Evolutionary conservation across 2,329 filamentous ascomycete species (phyloP).

Genomic region (Chaetomiaceae sp.): DNA sequence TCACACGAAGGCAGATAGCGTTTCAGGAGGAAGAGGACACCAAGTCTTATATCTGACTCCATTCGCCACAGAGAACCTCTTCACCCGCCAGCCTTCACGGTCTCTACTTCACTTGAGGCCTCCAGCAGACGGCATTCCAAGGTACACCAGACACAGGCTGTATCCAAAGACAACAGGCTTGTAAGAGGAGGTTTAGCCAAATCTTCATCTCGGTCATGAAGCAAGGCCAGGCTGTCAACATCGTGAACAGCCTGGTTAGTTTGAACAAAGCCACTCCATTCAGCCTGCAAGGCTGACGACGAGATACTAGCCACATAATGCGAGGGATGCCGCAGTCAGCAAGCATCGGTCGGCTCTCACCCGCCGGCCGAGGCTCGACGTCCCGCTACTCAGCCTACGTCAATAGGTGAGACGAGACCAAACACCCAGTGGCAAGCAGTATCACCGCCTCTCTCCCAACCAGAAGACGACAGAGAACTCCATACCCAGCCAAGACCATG

Average conservation of each 20-base stretch:
- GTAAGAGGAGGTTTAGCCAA: slow-evolving; percentile 14
- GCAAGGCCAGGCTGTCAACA: background rate
- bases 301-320: no score
- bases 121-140: background rate
- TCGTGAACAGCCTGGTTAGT: no score
- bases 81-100: no score
- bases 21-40: background rate
- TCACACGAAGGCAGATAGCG: background rate
- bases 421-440: no score
- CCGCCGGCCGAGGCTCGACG: no score
- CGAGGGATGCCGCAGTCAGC: no score
- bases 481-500: no score
- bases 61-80: background rate
- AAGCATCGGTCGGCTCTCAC: no score
- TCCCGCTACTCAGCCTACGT: no score
- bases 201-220: background rate
- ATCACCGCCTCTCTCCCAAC: no score
- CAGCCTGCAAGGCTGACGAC: slow-evolving; percentile 13
- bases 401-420: no score
- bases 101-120: background rate
- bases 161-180: slow-evolving; percentile 8
- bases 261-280: background rate
- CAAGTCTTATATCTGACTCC: slow-evolving; percentile 1
- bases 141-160: background rate
- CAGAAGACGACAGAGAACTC: no score